These are phyloP conservation scores for Tuber brumale DNA, from an alignment of 495 filamentous ascomycete species.

Conservation along the genomic window DNA sequence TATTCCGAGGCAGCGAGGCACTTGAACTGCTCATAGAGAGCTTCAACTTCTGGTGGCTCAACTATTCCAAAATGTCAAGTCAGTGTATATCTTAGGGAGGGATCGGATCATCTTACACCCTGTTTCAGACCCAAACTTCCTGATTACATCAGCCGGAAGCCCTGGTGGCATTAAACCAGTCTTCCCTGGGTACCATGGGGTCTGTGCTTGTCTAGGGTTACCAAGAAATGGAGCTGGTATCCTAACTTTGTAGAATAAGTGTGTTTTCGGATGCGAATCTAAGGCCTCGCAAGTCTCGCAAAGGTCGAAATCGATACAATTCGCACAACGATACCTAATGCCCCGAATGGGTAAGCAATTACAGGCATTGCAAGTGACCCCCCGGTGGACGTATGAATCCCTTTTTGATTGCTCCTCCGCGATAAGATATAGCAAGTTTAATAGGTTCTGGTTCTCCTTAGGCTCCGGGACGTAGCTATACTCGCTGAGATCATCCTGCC, in stretches of 20 bases:
- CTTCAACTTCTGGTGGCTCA: slow-evolving; percentile 77
- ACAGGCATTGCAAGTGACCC: slow-evolving; percentile 88
- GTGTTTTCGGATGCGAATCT: slow-evolving; percentile 79
- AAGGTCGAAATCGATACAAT: slow-evolving; percentile 86
- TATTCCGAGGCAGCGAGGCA: slow-evolving; percentile 83
- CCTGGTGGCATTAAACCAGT: slow-evolving; percentile 59
- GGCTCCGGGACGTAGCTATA: slow-evolving; percentile 32
- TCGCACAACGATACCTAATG: slow-evolving; percentile 82
- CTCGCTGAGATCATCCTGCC: slow-evolving; percentile 29
- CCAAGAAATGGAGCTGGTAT: slow-evolving; percentile 65
- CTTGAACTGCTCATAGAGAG: slow-evolving; percentile 91
- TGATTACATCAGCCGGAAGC: slow-evolving; percentile 57
- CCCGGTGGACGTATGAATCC: slow-evolving; percentile 87
- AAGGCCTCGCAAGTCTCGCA: slow-evolving; percentile 84
- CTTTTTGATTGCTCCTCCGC: slow-evolving; percentile 50
- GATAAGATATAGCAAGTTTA: slow-evolving; percentile 56
- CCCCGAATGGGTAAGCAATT: slow-evolving; percentile 79
- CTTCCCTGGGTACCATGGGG: slow-evolving; percentile 86
- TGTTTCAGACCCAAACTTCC: slow-evolving; percentile 62
- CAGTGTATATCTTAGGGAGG: background rate
- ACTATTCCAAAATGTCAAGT: slow-evolving; percentile 41
- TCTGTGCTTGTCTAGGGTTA: slow-evolving; percentile 61
- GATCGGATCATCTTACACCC: slow-evolving; percentile 45
- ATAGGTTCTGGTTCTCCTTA: slow-evolving; percentile 52
- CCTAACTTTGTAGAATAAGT: slow-evolving; percentile 89